phyloP scores from a whole-genome alignment of 805 yeast species.

The Lipomyces yamanashiensis region DNA sequence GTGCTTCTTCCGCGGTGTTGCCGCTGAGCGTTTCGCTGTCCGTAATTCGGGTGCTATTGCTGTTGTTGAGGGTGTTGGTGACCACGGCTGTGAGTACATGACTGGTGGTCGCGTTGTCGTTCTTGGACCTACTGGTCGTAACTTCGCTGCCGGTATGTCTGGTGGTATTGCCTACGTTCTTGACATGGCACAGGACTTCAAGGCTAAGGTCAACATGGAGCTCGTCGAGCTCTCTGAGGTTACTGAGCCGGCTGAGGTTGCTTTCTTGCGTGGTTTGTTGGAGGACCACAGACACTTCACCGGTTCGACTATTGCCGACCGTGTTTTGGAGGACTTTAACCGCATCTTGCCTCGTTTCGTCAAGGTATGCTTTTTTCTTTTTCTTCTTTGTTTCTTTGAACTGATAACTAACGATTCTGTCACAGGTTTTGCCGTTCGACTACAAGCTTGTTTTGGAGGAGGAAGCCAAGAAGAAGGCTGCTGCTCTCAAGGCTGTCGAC shows the following conservation, averaged over 20 bases:
- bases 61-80: constrained; percentile 96
- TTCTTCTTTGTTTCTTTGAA: constrained; percentile 48
- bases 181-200: constrained; percentile 91
- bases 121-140: constrained; percentile 87
- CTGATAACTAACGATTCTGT: neutral
- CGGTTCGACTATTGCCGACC: constrained; percentile 84
- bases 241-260: constrained; percentile 88
- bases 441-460: constrained; percentile 86
- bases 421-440: constrained; percentile 69
- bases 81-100: constrained; percentile 99
- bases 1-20: constrained; percentile 94
- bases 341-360: constrained; percentile 86
- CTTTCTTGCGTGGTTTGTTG: constrained; percentile 86
- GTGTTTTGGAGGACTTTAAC: constrained; percentile 83
- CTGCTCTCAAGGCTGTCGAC: constrained; percentile 58
- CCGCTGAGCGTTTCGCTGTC: constrained; percentile 97
- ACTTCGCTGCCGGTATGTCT: constrained; percentile 97
- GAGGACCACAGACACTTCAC: constrained; percentile 97
- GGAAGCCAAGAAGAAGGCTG: constrained; percentile 67
- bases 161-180: constrained; percentile 98
- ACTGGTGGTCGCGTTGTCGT: constrained; percentile 98
- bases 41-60: constrained; percentile 98
- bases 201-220: constrained; percentile 70
- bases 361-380: constrained; percentile 77
- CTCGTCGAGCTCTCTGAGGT: constrained; percentile 79